A percentile compares a stretch with the other conserved stretches of the same genome.
Evolutionary conservation across 768 basidiomycete species (phyloP).

Genomic region (Polyporus arcularius): DNA sequence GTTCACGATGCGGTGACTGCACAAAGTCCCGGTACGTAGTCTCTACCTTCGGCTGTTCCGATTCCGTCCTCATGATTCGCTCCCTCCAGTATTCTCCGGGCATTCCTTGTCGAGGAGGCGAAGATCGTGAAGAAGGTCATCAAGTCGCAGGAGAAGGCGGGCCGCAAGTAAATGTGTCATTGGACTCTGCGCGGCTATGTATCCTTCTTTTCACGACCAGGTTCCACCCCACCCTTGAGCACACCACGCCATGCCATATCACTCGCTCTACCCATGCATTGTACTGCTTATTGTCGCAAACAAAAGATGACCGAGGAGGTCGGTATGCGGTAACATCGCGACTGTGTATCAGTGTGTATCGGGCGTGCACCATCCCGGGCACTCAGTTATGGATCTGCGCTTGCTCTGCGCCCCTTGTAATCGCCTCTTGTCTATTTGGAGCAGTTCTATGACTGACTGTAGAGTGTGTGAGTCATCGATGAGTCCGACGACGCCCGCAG

Average conservation of each 20-base stretch:
- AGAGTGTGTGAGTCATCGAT: background rate
- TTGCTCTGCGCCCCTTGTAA: too few species aligned
- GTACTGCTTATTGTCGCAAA: conserved; percentile 28
- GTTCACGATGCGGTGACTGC: conserved; percentile 94
- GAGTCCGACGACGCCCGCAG: background rate
- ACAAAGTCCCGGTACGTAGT: conserved; percentile 85
- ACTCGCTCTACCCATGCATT: conserved; percentile 29
- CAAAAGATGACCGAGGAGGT: conserved; percentile 32
- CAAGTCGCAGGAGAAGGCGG: conserved; percentile 75
- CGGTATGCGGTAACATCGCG: conserved; percentile 23
- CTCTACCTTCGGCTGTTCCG: too few species aligned
- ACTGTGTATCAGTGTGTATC: background rate
- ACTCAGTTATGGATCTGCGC: background rate
- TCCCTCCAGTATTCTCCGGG: conserved; percentile 81
- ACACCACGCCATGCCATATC: conserved; percentile 27
- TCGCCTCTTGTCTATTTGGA: too few species aligned
- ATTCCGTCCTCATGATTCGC: background rate
- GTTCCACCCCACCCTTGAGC: conserved; percentile 10
- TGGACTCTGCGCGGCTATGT: conserved; percentile 10
- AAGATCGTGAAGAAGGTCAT: conserved; percentile 99
- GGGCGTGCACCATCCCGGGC: background rate
- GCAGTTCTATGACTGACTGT: too few species aligned
- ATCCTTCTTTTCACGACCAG: conserved; percentile 18
- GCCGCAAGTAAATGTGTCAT: conserved; percentile 29
- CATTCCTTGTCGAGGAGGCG: conserved; percentile 99